phyloP scores from a whole-genome alignment of 2,329 filamentous ascomycete genomes.

The Albifimbria verrucaria region DNA sequence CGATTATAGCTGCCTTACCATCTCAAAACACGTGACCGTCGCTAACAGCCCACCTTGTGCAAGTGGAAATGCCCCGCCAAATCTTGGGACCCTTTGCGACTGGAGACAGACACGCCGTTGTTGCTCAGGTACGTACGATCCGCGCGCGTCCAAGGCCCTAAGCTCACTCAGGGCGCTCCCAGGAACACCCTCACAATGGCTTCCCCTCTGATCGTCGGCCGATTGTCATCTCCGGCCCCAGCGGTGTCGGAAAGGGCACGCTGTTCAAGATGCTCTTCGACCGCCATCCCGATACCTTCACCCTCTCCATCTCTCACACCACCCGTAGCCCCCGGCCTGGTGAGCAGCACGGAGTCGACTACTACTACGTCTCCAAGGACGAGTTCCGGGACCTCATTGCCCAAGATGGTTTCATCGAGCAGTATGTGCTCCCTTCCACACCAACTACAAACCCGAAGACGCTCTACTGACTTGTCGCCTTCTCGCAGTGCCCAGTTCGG shows the following conservation, averaged over 20 bases:
- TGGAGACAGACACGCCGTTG: too few relatives aligned
- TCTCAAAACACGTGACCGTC: too few relatives aligned
- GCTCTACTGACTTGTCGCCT: not conserved
- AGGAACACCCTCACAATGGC: constrained; percentile 15
- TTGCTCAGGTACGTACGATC: too few relatives aligned
- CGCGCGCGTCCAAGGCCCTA: too few relatives aligned
- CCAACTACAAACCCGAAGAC: not conserved
- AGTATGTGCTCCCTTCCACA: constrained; percentile 25
- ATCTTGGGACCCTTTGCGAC: too few relatives aligned
- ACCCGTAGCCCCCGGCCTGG: constrained; percentile 74
- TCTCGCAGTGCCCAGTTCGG: constrained; percentile 68
- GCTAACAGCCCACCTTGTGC: too few relatives aligned
- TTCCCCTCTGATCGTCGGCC: constrained; percentile 51
- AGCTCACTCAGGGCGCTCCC: not conserved
- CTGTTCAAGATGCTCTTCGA: constrained; percentile 70
- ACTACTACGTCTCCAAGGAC: constrained; percentile 69
- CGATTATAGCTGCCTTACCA: too few relatives aligned
- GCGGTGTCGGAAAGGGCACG: constrained; percentile 78
- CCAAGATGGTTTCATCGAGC: constrained; percentile 74
- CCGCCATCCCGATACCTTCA: constrained; percentile 46
- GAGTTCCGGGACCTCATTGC: constrained; percentile 65
- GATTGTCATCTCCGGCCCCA: constrained; percentile 76
- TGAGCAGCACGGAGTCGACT: constrained; percentile 74
- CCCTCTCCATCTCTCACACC: constrained; percentile 69
- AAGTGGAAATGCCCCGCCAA: too few relatives aligned